Evolutionary conservation across 331 rosid genomes (phyloP), one percentile per base, ranked within the genome.

Genomic region (Malus hybrid): DNA sequence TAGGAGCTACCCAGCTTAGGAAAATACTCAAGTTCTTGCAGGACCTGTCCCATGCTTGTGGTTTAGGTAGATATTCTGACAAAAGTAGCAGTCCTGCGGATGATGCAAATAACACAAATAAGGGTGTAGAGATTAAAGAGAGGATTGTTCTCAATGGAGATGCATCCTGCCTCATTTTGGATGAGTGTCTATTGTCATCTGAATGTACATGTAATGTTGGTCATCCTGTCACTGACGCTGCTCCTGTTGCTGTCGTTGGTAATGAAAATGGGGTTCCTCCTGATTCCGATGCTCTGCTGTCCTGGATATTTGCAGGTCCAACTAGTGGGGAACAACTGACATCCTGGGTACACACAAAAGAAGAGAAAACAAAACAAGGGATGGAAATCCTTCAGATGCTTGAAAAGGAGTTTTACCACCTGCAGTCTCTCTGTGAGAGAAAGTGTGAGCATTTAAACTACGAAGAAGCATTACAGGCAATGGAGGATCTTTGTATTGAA

Each of bases 1-100:
- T 95, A 42, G 99, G 93, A 65, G 93, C 90, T 70, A 64, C 85
- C 28, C 93, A 87, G 83, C 96, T 95, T 61, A 82, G 81, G 87
- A 95, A 89, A 84, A 85, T 95, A 80, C 93, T 89, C 69, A 94
- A 90, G 65, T 90, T 87, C 82, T 90, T 95, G 87, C 97, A 95
- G 86, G 99, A 95, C 70, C 65, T 95, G 55, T 89, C 90, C 68
- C 87, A 80, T 68, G 79, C 93, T 65, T 90, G 97, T 78, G 97
- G 97, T 76, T 78, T 92, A 80, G 90, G 86, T 78, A 89, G 92
- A 77, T 77, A 84, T 85, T 67, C 87, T 66, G 97, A 90, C 65
- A 92, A 84, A 84, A 84, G 81, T 73, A 75, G 70, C 69, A 80
- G 80, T 85, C 88, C 83, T 39, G 61, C 57, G 75, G 87, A 90